A percentile compares a stretch with the other conserved stretches of the same genome.
phyloP scores from a whole-genome alignment of 2,329 filamentous ascomycete genomes.

The Gaeumannomyces sp. region DNA sequence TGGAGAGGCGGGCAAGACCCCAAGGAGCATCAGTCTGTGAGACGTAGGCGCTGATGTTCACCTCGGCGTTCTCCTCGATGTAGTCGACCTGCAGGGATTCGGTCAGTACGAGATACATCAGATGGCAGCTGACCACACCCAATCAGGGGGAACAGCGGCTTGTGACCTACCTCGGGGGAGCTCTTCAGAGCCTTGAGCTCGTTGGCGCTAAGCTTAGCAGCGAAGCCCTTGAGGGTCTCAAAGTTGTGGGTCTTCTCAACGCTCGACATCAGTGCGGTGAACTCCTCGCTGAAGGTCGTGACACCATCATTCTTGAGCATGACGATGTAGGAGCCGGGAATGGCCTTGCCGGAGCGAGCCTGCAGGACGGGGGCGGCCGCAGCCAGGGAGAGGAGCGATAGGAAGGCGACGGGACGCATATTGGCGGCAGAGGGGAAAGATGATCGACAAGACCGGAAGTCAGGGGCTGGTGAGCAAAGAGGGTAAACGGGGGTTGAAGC shows the following conservation, averaged over 20 bases:
- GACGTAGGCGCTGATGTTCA: constrained; percentile 22
- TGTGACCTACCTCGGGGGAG: constrained; percentile 18
- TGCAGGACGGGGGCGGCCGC: constrained; percentile 28
- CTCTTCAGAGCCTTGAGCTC: constrained; percentile 18
- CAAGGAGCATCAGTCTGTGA: constrained; percentile 22
- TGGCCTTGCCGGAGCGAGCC: constrained; percentile 27
- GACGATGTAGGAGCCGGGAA: constrained; percentile 38
- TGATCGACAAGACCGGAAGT: not conserved
- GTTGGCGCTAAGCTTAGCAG: constrained; percentile 18
- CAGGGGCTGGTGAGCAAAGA: not conserved
- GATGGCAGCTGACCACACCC: not conserved
- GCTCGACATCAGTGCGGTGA: constrained; percentile 17
- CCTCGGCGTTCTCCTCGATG: constrained; percentile 25
- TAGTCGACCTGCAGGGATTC: constrained; percentile 21
- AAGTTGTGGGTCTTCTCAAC: constrained; percentile 17
- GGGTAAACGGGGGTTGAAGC: not conserved
- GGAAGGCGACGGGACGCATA: constrained; percentile 7
- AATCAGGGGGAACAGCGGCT: too few species aligned
- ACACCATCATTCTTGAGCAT: constrained; percentile 31
- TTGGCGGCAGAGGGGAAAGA: not conserved
- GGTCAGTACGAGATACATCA: constrained; percentile 10
- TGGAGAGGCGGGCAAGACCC: constrained; percentile 24
- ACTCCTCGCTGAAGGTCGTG: constrained; percentile 20
- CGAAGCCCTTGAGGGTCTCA: constrained; percentile 24
- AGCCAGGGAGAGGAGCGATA: constrained; percentile 7